Percentiles rank a stretch among this genome's conserved stretches.
These are phyloP conservation scores for Aurifilum marmelostoma DNA, from an alignment of 2,329 filamentous ascomycete genomes.

Conservation along the genomic window DNA sequence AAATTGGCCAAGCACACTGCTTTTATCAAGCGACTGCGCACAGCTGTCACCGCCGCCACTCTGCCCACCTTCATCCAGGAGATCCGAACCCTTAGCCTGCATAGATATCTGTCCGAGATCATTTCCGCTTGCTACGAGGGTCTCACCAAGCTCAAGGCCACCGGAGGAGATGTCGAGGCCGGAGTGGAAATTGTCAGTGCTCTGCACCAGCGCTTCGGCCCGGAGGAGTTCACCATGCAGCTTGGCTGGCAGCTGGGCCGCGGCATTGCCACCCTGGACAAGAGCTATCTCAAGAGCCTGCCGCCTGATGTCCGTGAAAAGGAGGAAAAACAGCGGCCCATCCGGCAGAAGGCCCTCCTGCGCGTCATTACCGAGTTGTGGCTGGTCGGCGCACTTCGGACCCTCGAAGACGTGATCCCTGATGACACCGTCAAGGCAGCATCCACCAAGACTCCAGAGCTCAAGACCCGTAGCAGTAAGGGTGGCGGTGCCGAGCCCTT, in stretches of 20 bases:
- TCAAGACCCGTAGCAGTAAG: conserved; percentile 62
- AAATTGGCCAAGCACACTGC: conserved; percentile 98
- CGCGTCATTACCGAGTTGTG: conserved; percentile 94
- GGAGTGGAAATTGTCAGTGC: conserved; percentile 92
- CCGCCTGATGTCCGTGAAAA: conserved; percentile 83
- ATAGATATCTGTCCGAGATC: conserved; percentile 97
- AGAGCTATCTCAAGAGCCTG: conserved; percentile 76
- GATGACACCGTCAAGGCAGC: conserved; percentile 66
- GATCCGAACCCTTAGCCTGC: conserved; percentile 84
- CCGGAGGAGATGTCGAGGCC: conserved; percentile 86
- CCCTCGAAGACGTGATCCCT: conserved; percentile 69
- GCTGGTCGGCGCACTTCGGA: conserved; percentile 87
- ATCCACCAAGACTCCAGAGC: conserved; percentile 64
- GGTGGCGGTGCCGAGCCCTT: conserved; percentile 83
- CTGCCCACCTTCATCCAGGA: conserved; percentile 86
- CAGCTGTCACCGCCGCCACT: conserved; percentile 79
- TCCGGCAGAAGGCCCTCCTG: conserved; percentile 81
- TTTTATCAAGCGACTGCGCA: conserved; percentile 94
- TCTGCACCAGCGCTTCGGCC: conserved; percentile 93
- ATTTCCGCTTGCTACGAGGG: conserved; percentile 96
- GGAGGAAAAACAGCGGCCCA: conserved; percentile 92
- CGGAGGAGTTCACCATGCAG: conserved; percentile 85
- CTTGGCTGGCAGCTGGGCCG: conserved; percentile 91
- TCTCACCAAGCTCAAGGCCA: conserved; percentile 80
- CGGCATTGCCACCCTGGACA: conserved; percentile 89